Evolutionary conservation across 2,329 filamentous ascomycete species (phyloP), one percentile per base, ranked within the genome.

Genomic region (Saccharata proteae): DNA sequence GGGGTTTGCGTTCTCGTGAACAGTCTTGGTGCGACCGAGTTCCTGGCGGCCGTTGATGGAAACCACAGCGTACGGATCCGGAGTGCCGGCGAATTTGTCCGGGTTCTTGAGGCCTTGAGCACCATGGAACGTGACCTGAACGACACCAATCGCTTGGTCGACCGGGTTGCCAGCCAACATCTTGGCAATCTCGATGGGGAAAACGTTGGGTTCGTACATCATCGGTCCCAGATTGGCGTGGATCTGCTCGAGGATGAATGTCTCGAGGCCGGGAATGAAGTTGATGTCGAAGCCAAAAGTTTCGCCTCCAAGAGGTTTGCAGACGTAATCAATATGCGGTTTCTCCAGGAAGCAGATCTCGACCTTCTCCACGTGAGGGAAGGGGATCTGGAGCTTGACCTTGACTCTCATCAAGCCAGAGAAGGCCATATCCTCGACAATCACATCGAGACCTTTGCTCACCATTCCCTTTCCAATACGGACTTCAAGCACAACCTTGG

Each of bases 261-360:
- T 71, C 55, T 96, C 86, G 15, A 98, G 69, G 44, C 88, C 88
- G 12, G 90, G 90, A 43, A 98, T 92, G 58, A 98, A 94, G 62
- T 94, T 96, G 67, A 98, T 96, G 49, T 98, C 90, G 52, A 98
- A 94, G 22, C 90, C 90, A 41, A 98, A 83, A 3, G 72, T 86
- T 38, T 98, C 90, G 38, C 92, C 92, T 44, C 90, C 90, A 10
- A 98, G 71, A 3, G 90, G 90, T 57, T 98, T 98, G 69, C 90
- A 94, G 36, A 93, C 86, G 51, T 96, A 98, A 59, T 98, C 90
- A 42, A 98, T 86, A 1, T 71, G 77, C 8, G 90, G 90, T 18
- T 76, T 74, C 43, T 85, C 85, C 36, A 96, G 60, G 67, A 98
- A 98, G 55, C 80, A 93, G 61, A 98, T 83, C 46, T 98, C 90